Evolutionary conservation across 148 eudicot species (phyloP).

Genomic region (Vaccinium myrtillus): DNA sequence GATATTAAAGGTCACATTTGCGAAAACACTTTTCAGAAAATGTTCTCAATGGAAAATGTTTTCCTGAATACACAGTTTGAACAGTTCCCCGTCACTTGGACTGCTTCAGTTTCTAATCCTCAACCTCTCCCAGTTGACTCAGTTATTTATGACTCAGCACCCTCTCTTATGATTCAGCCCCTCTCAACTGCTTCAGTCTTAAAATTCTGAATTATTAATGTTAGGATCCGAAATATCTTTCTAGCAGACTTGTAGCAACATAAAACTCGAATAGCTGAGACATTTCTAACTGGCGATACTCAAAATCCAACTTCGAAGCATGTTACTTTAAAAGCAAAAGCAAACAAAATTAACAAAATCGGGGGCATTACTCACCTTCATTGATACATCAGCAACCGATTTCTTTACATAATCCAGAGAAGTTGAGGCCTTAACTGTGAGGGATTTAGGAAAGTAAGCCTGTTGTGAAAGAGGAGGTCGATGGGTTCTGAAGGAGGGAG

Average conservation of each 20-base stretch:
- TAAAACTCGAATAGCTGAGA: neutral
- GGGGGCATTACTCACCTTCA: constrained; percentile 29
- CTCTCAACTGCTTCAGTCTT: neutral
- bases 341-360: neutral
- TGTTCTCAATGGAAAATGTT: no score
- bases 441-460: constrained; percentile 23
- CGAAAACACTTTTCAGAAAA: no score
- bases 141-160: neutral
- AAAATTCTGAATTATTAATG: neutral
- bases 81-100: neutral
- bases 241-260: neutral
- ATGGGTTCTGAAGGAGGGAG: constrained; percentile 24
- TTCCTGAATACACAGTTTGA: neutral
- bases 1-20: no score
- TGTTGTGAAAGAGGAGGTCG: constrained; percentile 21
- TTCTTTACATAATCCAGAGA: constrained; percentile 42
- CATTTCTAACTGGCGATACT: neutral
- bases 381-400: constrained; percentile 28
- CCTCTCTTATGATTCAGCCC: neutral
- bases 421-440: constrained; percentile 41
- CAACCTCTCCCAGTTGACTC: neutral
- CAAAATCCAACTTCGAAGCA: neutral
- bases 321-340: neutral
- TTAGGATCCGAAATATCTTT: neutral
- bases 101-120: neutral